These are phyloP conservation scores for Thalia dealbata DNA, from an alignment of 176 grass and related monocot species.

Conservation along the genomic window DNA sequence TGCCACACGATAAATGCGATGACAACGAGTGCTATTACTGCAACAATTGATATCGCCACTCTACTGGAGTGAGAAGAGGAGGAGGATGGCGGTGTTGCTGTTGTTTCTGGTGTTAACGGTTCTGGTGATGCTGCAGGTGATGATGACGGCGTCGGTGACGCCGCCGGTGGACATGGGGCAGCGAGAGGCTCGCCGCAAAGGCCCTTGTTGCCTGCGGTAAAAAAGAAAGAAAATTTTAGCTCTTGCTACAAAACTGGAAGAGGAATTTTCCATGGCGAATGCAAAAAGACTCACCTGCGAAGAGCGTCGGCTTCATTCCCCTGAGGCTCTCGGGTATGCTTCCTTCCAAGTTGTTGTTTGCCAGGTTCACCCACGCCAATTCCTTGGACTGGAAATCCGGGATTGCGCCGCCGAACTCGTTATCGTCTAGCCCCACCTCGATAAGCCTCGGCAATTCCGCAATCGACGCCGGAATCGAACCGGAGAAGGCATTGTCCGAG, in stretches of 20 bases:
- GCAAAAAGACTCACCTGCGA: conserved; percentile 38
- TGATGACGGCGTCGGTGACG: conserved; percentile 4
- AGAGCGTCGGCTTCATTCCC: conserved; percentile 25
- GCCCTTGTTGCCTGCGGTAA: conserved; percentile 46
- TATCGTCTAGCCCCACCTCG: conserved; percentile 44
- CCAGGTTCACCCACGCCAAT: conserved; percentile 38
- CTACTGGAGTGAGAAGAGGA: not conserved
- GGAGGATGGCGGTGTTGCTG: not conserved
- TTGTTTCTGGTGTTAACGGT: conserved; percentile 2
- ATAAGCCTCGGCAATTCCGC: conserved; percentile 41
- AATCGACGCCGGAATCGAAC: conserved; percentile 58
- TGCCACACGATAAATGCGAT: conserved; percentile 25
- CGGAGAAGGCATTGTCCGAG: conserved; percentile 49
- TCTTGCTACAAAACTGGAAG: not conserved
- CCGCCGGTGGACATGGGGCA: conserved; percentile 22
- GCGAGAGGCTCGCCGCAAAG: conserved; percentile 56
- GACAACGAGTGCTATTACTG: conserved; percentile 26
- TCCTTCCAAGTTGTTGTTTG: conserved; percentile 56
- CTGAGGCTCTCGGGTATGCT: conserved; percentile 42
- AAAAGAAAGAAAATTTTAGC: not conserved
- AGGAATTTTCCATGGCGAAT: not conserved
- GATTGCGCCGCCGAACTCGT: conserved; percentile 54
- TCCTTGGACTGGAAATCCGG: conserved; percentile 43
- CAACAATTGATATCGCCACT: conserved; percentile 26
- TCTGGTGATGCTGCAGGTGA: conserved; percentile 1